phyloP scores from a whole-genome alignment of 164 flowering plant genomes.

The Vitis vinifera region ASM3070453v1 NC_081805.1:27207501-27208000 shows the following conservation, averaged over 20 bases:
- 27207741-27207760: neutral
- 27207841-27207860: too few relatives aligned
- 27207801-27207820: neutral
- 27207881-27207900: neutral
- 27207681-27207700: neutral
- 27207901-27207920: neutral
- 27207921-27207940: neutral
- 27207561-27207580: slow-evolving; percentile 89
- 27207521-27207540: slow-evolving; percentile 93
- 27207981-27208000: neutral
- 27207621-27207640: slow-evolving; percentile 41
- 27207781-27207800: neutral
- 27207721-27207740: neutral
- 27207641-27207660: neutral
- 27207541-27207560: slow-evolving; percentile 98
- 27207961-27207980: neutral
- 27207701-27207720: neutral
- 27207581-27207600: slow-evolving; percentile 93
- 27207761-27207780: neutral
- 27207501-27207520: slow-evolving; percentile 30
- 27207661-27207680: neutral
- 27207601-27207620: slow-evolving; percentile 97
- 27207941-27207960: neutral
- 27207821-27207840: too few relatives aligned
- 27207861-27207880: too few relatives aligned